Conservation (phyloP, 2,329 filamentous ascomycete species). For the Curvularia eragrostidis region DNA sequence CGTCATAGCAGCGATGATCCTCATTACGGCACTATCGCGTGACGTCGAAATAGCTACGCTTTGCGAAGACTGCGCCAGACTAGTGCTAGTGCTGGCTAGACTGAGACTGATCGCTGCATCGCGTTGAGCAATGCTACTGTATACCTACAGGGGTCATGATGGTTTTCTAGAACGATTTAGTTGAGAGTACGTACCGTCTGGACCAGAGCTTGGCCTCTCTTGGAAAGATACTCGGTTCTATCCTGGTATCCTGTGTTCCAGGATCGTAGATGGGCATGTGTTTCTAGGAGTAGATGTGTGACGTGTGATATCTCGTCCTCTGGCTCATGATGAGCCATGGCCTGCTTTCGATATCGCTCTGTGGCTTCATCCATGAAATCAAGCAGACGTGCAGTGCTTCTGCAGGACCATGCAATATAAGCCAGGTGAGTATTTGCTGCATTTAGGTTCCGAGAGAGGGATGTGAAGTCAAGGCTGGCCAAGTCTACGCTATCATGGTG, state of each 20-base stretch:
- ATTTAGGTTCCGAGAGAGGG: slow-evolving; percentile 17
- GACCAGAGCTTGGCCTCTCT: slow-evolving; percentile 22
- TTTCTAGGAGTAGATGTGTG: slow-evolving; percentile 10
- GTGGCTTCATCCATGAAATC: slow-evolving; percentile 24
- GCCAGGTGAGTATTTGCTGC: slow-evolving; percentile 16
- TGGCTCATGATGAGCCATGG: slow-evolving; percentile 4
- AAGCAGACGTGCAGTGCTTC: slow-evolving; percentile 11
- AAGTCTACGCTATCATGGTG: slow-evolving; percentile 1
- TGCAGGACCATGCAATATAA: slow-evolving; percentile 10
- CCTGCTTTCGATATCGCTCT: slow-evolving; percentile 12
- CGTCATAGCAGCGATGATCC: slow-evolving; percentile 32
- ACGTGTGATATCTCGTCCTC: slow-evolving; percentile 7
- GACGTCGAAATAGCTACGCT: slow-evolving; percentile 20
- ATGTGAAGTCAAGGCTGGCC: slow-evolving; percentile 14
- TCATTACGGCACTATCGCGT: slow-evolving; percentile 31
- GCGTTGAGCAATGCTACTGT: slow-evolving; percentile 31
- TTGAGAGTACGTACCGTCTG: slow-evolving; percentile 21
- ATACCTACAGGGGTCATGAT: slow-evolving; percentile 15
- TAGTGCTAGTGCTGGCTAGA: slow-evolving; percentile 9
- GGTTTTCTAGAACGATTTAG: neutral
- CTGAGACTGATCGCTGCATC: slow-evolving; percentile 21
- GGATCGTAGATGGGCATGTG: slow-evolving; percentile 13
- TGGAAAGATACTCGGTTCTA: slow-evolving; percentile 24
- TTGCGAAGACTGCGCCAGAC: slow-evolving; percentile 25
- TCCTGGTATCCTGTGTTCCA: slow-evolving; percentile 23